A percentile compares a stretch with the other conserved stretches of the same genome.
Conservation (phyloP, 1,284 basidiomycete genomes). For the Cryptococcus hybrid region DNA sequence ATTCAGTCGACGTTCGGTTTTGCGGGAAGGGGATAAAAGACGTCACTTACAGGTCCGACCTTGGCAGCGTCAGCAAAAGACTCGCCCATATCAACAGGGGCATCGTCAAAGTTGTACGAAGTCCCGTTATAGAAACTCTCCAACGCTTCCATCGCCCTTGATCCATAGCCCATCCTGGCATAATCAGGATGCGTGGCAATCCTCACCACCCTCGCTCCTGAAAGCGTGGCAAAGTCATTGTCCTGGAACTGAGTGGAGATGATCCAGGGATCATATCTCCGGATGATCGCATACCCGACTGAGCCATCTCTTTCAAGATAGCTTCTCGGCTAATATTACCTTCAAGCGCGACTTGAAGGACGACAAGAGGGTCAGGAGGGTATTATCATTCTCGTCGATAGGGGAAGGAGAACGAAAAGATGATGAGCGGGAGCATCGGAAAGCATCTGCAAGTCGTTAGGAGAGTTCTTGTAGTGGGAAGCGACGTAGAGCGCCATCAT, state of each 20-base stretch:
- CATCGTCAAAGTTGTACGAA: slow-evolving; percentile 84
- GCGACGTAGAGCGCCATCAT: slow-evolving; percentile 99
- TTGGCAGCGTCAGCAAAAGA: slow-evolving; percentile 63
- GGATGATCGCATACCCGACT: slow-evolving; percentile 53
- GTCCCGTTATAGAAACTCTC: slow-evolving; percentile 92
- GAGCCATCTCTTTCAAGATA: slow-evolving; percentile 81
- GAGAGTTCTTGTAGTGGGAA: slow-evolving; percentile 98
- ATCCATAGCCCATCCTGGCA: slow-evolving; percentile 95
- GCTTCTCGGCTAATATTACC: slow-evolving; percentile 85
- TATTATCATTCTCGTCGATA: slow-evolving; percentile 77
- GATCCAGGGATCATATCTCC: slow-evolving; percentile 98
- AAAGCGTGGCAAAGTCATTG: slow-evolving; percentile 85
- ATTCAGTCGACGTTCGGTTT: background rate
- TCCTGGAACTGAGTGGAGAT: slow-evolving; percentile 97
- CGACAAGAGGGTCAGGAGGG: slow-evolving; percentile 88
- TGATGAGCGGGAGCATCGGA: slow-evolving; percentile 97
- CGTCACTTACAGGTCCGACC: slow-evolving; percentile 59
- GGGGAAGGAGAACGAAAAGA: slow-evolving; percentile 95
- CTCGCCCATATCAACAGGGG: slow-evolving; percentile 52
- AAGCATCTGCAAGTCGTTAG: slow-evolving; percentile 95
- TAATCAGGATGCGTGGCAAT: slow-evolving; percentile 99
- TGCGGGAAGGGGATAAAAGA: background rate
- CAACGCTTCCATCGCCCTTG: slow-evolving; percentile 81
- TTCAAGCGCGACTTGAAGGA: slow-evolving; percentile 93
- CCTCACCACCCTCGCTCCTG: slow-evolving; percentile 87